Conservation (phyloP, 306 rosid species). For the Trifolium subterraneum region DNA sequence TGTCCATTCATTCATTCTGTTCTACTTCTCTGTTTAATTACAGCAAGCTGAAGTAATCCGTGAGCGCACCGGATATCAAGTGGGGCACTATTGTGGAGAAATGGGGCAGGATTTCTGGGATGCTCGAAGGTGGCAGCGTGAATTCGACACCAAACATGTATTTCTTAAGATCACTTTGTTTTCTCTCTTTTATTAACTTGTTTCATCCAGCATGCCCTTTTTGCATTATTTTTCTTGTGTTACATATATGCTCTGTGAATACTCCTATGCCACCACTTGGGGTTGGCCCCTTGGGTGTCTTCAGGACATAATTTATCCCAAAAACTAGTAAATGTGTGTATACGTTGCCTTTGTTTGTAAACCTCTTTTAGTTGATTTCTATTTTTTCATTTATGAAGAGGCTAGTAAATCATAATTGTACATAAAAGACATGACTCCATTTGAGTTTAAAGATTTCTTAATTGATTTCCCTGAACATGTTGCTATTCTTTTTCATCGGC, state of each 20-base stretch:
- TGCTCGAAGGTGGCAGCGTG: conserved; percentile 96
- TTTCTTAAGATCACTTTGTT: conserved; percentile 34
- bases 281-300: no score
- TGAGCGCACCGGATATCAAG: conserved; percentile 92
- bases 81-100: conserved; percentile 98
- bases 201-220: not conserved
- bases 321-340: no score
- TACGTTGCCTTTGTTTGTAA: no score
- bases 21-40: conserved; percentile 40
- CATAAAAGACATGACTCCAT: conserved; percentile 7
- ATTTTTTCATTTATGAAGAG: not conserved
- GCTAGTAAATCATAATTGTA: conserved; percentile 4
- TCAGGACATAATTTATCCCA: no score
- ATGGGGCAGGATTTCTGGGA: conserved; percentile 99
- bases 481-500: conserved; percentile 33
- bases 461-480: conserved; percentile 12
- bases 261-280: no score
- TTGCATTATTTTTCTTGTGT: no score
- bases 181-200: conserved; percentile 17
- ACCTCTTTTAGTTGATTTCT: conserved; percentile 16
- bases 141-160: conserved; percentile 87
- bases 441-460: not conserved
- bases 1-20: conserved; percentile 1
- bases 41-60: conserved; percentile 99
- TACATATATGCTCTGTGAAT: no score